phyloP scores from a whole-genome alignment of 345 rosid species.

The Gossypium arboreum region DNA sequence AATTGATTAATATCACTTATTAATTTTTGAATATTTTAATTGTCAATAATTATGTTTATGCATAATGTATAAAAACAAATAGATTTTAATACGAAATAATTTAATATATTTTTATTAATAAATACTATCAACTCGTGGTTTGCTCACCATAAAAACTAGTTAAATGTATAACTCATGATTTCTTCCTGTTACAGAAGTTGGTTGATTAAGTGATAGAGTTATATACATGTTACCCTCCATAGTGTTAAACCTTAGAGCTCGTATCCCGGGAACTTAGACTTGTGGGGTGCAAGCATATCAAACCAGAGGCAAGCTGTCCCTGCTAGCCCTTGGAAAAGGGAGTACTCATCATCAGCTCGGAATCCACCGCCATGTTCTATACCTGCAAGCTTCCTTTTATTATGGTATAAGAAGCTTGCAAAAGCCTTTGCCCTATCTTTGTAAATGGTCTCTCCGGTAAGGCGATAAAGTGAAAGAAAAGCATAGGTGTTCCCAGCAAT shows the following conservation, averaged over 20 bases:
- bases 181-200: background rate
- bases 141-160: too few relatives aligned
- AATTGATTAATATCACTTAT: too few relatives aligned
- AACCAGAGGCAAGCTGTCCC: conserved; percentile 76
- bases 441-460: conserved; percentile 70
- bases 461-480: conserved; percentile 68
- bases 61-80: too few relatives aligned
- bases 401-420: conserved; percentile 58
- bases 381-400: conserved; percentile 29
- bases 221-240: background rate
- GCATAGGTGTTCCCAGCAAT: conserved; percentile 78
- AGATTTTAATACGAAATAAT: too few relatives aligned
- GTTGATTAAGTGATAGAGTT: background rate
- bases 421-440: conserved; percentile 77
- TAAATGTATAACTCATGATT: background rate
- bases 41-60: too few relatives aligned
- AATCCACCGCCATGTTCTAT: conserved; percentile 20
- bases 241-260: conserved; percentile 40
- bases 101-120: too few relatives aligned
- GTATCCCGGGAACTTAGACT: conserved; percentile 75
- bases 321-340: conserved; percentile 73
- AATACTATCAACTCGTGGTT: too few relatives aligned
- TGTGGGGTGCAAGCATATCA: conserved; percentile 46
- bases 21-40: too few relatives aligned
- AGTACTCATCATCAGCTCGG: conserved; percentile 36